phyloP scores from a whole-genome alignment of 192 early-diverging fungal genomes.

The Haplosporangium gracile region DNA sequence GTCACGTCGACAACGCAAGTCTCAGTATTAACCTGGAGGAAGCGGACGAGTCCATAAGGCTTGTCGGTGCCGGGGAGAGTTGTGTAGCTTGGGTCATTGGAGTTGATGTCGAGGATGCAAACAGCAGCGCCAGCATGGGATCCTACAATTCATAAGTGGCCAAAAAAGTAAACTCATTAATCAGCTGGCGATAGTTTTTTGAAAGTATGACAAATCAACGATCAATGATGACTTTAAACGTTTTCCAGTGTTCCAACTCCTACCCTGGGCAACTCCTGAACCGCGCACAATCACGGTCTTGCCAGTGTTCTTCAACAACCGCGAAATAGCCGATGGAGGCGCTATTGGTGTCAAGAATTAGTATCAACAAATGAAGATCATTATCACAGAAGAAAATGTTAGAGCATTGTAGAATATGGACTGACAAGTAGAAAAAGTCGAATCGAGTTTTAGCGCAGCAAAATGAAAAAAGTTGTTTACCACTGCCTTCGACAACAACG shows the following conservation, averaged over 20 bases:
- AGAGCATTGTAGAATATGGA: background rate
- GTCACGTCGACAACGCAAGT: conserved; percentile 87
- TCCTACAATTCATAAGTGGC: conserved; percentile 10
- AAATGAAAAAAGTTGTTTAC: conserved; percentile 35
- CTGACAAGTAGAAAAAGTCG: background rate
- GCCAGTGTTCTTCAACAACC: conserved; percentile 77
- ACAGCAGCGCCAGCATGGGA: conserved; percentile 87
- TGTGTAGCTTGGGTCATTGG: conserved; percentile 13
- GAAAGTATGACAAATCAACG: background rate
- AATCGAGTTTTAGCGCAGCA: background rate
- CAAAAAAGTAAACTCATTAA: background rate
- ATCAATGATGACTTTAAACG: background rate
- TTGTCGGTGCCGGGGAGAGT: conserved; percentile 20
- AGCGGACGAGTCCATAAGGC: conserved; percentile 79
- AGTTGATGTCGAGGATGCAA: conserved; percentile 86
- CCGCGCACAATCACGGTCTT: conserved; percentile 84
- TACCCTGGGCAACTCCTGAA: conserved; percentile 71
- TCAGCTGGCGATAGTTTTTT: background rate
- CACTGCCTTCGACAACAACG: conserved; percentile 81
- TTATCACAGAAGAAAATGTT: conserved; percentile 16
- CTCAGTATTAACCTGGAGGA: conserved; percentile 80
- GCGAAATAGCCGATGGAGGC: conserved; percentile 74
- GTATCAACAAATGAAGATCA: background rate
- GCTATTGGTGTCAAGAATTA: conserved; percentile 38
- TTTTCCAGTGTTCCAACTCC: background rate